These are phyloP conservation scores for Paxillus rubicundulus DNA, from an alignment of 768 basidiomycete genomes.

Conservation along the genomic window DNA sequence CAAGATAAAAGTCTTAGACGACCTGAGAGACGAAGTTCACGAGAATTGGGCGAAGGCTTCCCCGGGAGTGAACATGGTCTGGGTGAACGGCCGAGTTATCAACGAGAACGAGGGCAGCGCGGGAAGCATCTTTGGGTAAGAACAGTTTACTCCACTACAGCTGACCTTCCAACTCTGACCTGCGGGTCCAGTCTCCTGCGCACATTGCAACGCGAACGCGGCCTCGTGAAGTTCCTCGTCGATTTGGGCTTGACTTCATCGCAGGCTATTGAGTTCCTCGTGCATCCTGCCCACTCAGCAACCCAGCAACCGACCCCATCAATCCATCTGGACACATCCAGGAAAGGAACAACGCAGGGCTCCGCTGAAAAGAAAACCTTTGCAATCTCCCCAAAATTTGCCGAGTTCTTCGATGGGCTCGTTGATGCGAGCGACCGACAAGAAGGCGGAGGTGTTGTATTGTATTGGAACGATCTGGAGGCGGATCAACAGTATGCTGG, in stretches of 20 bases:
- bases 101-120: slow-evolving; percentile 64
- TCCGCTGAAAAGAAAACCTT: slow-evolving; percentile 65
- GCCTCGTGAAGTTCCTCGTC: slow-evolving; percentile 55
- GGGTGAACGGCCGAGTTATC: slow-evolving; percentile 77
- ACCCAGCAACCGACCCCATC: slow-evolving; percentile 41
- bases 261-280: slow-evolving; percentile 72
- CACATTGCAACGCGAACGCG: slow-evolving; percentile 71
- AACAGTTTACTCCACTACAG: neutral
- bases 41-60: slow-evolving; percentile 53
- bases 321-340: neutral
- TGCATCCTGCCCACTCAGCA: slow-evolving; percentile 56
- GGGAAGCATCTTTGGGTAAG: slow-evolving; percentile 49
- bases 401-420: slow-evolving; percentile 54
- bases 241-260: slow-evolving; percentile 57
- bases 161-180: neutral
- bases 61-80: slow-evolving; percentile 56
- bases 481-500: slow-evolving; percentile 65
- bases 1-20: slow-evolving; percentile 53
- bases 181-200: slow-evolving; percentile 52
- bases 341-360: neutral
- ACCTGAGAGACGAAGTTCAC: slow-evolving; percentile 53
- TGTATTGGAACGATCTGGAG: slow-evolving; percentile 92
- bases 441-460: slow-evolving; percentile 72
- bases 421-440: slow-evolving; percentile 86
- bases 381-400: slow-evolving; percentile 55